phyloP scores from a whole-genome alignment of 352 stramenopile species.

The Blastocystis sp. region DNA sequence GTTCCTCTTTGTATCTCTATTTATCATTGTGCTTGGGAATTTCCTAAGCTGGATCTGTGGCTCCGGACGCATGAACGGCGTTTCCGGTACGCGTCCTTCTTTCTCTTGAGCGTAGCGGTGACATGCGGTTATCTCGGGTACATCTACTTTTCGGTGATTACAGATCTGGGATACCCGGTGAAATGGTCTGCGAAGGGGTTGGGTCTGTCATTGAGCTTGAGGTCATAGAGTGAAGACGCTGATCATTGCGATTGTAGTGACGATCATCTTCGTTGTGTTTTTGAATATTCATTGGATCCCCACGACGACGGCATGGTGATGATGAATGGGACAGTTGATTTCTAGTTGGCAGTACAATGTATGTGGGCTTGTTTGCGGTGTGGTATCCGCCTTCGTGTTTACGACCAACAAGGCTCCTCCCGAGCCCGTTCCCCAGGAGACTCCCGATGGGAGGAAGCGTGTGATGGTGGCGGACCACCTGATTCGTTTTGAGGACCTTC shows the following conservation, averaged over 20 bases:
- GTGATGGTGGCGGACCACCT: background rate
- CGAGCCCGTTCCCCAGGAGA: background rate
- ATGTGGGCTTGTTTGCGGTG: background rate
- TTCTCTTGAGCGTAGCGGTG: background rate
- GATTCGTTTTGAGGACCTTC: slow-evolving; percentile 17
- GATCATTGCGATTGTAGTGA: background rate
- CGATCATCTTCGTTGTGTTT: background rate
- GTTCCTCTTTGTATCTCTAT: slow-evolving; percentile 1
- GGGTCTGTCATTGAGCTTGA: background rate
- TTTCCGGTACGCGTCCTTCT: background rate
- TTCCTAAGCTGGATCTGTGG: slow-evolving; percentile 10
- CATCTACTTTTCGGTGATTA: slow-evolving; percentile 36
- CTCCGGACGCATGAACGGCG: background rate
- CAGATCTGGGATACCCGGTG: background rate
- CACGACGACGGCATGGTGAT: background rate
- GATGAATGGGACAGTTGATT: background rate
- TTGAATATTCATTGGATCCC: background rate
- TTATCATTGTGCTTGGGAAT: slow-evolving; percentile 21
- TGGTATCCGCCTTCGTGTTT: background rate
- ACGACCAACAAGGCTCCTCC: background rate
- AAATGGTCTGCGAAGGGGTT: background rate
- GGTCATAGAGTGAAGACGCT: background rate
- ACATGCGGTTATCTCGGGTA: background rate
- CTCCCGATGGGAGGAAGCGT: background rate
- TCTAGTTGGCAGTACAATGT: slow-evolving; percentile 37